Conservation (phyloP, 192 early-diverging fungal species). For the Coemansia sp. region DNA sequence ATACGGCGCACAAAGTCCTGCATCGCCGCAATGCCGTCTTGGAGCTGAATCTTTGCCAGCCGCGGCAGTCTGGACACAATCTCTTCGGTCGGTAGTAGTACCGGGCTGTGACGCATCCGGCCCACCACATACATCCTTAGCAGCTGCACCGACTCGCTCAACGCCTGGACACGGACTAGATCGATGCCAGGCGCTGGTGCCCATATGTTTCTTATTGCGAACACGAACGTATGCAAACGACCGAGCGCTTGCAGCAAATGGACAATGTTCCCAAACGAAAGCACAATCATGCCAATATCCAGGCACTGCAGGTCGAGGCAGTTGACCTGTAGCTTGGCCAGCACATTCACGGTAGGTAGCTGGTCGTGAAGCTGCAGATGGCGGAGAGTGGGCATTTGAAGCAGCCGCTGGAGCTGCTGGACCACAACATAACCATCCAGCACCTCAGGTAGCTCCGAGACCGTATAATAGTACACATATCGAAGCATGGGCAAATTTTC, state of each 20-base stretch:
- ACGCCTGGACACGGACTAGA: background rate
- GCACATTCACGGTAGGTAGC: conserved; percentile 4
- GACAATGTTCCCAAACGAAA: conserved; percentile 6
- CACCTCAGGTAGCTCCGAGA: background rate
- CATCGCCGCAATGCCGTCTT: background rate
- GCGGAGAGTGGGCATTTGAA: background rate
- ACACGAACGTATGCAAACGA: conserved; percentile 6
- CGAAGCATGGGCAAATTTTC: conserved; percentile 4
- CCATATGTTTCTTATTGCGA: background rate
- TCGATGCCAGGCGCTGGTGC: background rate
- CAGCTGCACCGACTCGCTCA: conserved; percentile 8
- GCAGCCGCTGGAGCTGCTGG: conserved; percentile 4
- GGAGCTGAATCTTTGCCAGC: background rate
- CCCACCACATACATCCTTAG: conserved; percentile 6
- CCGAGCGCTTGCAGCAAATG: background rate
- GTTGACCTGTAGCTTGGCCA: background rate
- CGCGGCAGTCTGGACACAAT: conserved; percentile 9
- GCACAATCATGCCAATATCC: conserved; percentile 15
- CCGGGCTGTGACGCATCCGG: background rate
- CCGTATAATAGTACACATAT: conserved; percentile 10
- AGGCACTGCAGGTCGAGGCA: conserved; percentile 8
- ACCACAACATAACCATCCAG: background rate
- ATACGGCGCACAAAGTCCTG: background rate
- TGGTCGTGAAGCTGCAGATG: conserved; percentile 17
- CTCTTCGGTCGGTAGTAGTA: background rate